Evolutionary conservation across 192 early-diverging fungal genomes (phyloP).

Genomic region (Glomus cerebriforme): DNA sequence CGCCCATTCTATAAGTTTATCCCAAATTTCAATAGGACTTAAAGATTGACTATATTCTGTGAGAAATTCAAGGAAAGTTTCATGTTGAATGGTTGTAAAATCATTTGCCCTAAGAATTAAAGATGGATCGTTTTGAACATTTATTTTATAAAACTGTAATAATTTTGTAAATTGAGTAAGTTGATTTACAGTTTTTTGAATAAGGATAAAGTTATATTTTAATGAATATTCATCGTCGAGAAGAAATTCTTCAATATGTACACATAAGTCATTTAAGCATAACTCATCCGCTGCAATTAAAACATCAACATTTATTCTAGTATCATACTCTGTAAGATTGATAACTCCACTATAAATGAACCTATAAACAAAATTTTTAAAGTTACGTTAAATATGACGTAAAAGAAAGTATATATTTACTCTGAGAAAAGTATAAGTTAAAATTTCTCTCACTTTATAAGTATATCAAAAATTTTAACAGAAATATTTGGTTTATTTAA

Average conservation of each 20-base stretch:
- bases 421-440: background rate
- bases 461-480: background rate
- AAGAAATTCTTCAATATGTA: background rate
- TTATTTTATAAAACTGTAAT: background rate
- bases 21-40: background rate
- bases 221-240: background rate
- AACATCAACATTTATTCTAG: background rate
- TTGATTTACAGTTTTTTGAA: background rate
- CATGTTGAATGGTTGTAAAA: background rate
- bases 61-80: background rate
- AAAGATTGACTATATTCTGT: background rate
- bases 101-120: background rate
- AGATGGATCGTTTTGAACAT: background rate
- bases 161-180: background rate
- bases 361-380: background rate
- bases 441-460: background rate
- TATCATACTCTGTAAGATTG: background rate
- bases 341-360: background rate
- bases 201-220: background rate
- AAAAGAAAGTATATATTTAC: background rate
- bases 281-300: background rate
- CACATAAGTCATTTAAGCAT: background rate
- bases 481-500: conserved; percentile 14
- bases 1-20: background rate
- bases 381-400: background rate